These are phyloP conservation scores for Hypoxylon fragiforme DNA, from an alignment of 495 filamentous ascomycete genomes.

Conservation along the genomic window DNA sequence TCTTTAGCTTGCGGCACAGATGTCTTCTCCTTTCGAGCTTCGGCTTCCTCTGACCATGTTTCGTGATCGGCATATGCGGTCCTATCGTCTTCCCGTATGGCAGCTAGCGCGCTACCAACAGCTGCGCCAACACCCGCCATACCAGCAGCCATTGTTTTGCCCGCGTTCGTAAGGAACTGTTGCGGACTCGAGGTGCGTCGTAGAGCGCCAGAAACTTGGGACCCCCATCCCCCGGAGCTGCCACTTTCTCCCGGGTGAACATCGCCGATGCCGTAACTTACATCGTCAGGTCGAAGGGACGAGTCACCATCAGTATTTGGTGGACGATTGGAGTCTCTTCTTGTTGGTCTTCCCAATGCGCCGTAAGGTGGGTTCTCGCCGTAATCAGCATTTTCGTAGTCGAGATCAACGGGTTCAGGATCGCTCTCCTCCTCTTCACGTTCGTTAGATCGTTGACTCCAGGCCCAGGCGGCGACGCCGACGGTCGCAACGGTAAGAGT, in stretches of 20 bases:
- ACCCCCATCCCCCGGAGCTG: constrained; percentile 62
- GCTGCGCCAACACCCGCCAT: constrained; percentile 82
- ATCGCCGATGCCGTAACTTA: constrained; percentile 43
- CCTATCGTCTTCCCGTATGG: constrained; percentile 82
- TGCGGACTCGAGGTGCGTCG: constrained; percentile 87
- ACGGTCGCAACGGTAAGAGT: constrained; percentile 84
- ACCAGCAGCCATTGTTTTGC: constrained; percentile 73
- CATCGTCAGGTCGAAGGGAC: constrained; percentile 39
- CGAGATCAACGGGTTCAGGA: constrained; percentile 46
- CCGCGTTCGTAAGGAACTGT: constrained; percentile 79
- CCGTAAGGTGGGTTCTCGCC: constrained; percentile 59
- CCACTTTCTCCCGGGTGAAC: constrained; percentile 38
- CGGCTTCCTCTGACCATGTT: constrained; percentile 81
- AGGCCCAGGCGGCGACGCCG: constrained; percentile 86
- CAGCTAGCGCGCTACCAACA: constrained; percentile 75
- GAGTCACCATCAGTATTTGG: constrained; percentile 40
- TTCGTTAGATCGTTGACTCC: constrained; percentile 79
- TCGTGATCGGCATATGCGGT: constrained; percentile 79
- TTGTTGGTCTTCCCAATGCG: constrained; percentile 36
- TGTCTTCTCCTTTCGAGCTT: constrained; percentile 48
- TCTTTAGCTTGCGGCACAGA: constrained; percentile 34
- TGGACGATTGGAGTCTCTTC: constrained; percentile 42
- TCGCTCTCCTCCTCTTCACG: constrained; percentile 62
- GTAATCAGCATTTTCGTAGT: constrained; percentile 54
- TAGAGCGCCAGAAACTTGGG: constrained; percentile 79